These are phyloP conservation scores for Paramecium caudatum DNA, from an alignment of 73 alveolate genomes.

Conservation along the genomic window DNA sequence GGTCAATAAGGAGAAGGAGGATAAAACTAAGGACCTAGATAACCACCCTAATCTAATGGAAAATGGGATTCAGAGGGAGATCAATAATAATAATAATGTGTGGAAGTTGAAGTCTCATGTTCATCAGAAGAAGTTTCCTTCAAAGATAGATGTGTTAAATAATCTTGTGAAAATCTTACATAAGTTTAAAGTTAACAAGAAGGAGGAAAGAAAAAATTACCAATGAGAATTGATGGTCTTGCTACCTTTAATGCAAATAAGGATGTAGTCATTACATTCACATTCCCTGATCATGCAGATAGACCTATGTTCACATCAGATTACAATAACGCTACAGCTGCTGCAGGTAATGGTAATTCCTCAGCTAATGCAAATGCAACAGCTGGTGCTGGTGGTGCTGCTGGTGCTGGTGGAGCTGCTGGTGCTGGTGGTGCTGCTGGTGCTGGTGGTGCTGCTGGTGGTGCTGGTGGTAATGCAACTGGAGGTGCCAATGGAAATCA, in stretches of 20 bases:
- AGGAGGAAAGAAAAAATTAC: not conserved
- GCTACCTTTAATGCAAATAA: slow-evolving; percentile 23
- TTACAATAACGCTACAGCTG: too few relatives aligned
- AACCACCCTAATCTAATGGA: slow-evolving; percentile 32
- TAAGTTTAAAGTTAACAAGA: slow-evolving; percentile 1
- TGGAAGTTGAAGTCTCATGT: slow-evolving; percentile 48
- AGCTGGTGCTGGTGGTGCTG: too few relatives aligned
- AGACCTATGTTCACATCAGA: not conserved
- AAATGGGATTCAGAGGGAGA: not conserved
- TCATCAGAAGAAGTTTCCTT: not conserved
- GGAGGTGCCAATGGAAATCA: slow-evolving; percentile 48
- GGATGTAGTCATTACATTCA: not conserved
- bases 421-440: too few relatives aligned
- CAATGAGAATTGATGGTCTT: slow-evolving; percentile 12
- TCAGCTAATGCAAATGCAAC: too few relatives aligned
- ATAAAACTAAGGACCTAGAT: slow-evolving; percentile 31
- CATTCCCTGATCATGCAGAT: slow-evolving; percentile 12
- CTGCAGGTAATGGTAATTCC: too few relatives aligned
- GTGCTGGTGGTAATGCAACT: too few relatives aligned
- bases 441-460: too few relatives aligned
- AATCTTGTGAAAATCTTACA: not conserved
- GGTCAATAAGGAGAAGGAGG: not conserved
- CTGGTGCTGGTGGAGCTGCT: too few relatives aligned
- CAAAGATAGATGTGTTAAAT: slow-evolving; percentile 6
- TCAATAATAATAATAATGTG: not conserved